Percentiles rank a stretch among this genome's conserved stretches.
Evolutionary conservation across 495 filamentous ascomycete species (phyloP).

Genomic region (Aspergillus campestris): DNA sequence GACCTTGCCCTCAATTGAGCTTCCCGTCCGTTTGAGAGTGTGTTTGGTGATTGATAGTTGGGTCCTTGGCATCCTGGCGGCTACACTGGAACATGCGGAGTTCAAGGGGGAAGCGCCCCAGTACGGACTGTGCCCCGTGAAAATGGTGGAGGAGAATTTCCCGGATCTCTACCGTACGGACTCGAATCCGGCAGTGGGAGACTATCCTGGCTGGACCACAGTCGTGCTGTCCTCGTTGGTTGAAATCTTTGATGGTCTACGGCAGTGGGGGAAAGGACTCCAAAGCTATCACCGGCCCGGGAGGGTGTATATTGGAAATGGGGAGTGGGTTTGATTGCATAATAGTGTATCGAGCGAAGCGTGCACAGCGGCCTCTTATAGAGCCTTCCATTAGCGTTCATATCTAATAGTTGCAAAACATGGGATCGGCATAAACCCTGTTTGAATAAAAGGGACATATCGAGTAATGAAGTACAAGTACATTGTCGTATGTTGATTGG

Average conservation of each 20-base stretch:
- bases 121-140: constrained; percentile 15
- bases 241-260: constrained; percentile 23
- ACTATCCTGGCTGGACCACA: constrained; percentile 20
- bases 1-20: constrained; percentile 15
- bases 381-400: too few relatives aligned
- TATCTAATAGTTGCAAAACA: too few relatives aligned
- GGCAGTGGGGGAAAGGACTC: constrained; percentile 15
- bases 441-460: too few relatives aligned
- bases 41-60: constrained; percentile 23
- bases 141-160: constrained; percentile 28
- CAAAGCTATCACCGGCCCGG: constrained; percentile 19
- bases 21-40: constrained; percentile 18
- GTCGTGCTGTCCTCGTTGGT: constrained; percentile 21
- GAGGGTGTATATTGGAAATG: constrained; percentile 17
- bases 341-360: too few relatives aligned
- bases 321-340: constrained; percentile 12
- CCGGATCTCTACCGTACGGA: constrained; percentile 16
- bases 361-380: too few relatives aligned
- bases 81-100: constrained; percentile 3
- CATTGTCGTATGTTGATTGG: constrained; percentile 18
- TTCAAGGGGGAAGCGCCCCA: constrained; percentile 4
- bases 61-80: constrained; percentile 9
- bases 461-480: neutral
- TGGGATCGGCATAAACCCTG: too few relatives aligned
- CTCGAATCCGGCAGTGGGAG: constrained; percentile 6